Percentiles rank a stretch among this genome's conserved stretches.
Conservation (phyloP, 2,329 filamentous ascomycete species). For the Aspergillus ochraceoroseus region DNA sequence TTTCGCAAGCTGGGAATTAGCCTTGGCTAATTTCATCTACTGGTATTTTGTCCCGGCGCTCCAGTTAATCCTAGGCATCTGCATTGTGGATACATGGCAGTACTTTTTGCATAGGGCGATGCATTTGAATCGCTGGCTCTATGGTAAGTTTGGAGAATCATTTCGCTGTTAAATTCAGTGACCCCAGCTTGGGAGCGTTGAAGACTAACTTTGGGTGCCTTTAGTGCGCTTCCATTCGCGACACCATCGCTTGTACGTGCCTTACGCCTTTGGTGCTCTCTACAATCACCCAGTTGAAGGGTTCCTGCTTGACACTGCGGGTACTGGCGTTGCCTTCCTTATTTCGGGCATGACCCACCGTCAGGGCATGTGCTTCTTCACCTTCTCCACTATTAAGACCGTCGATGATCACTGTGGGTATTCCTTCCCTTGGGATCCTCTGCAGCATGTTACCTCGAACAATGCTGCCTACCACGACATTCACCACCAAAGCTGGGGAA, state of each 20-base stretch:
- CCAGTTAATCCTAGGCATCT: conserved; percentile 70
- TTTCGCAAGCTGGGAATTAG: conserved; percentile 79
- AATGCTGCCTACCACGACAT: conserved; percentile 97
- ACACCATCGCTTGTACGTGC: conserved; percentile 94
- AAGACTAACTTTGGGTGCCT: conserved; percentile 7
- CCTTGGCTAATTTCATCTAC: conserved; percentile 71
- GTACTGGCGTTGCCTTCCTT: conserved; percentile 79
- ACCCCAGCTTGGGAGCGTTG: neutral
- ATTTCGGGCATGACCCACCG: conserved; percentile 74
- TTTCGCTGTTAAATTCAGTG: neutral
- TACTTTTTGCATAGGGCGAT: conserved; percentile 95
- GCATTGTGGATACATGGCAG: conserved; percentile 91
- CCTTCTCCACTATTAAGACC: conserved; percentile 85
- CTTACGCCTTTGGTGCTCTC: conserved; percentile 91
- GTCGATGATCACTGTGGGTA: conserved; percentile 98
- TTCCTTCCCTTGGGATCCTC: conserved; percentile 86
- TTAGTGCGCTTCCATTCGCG: conserved; percentile 86
- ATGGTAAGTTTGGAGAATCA: conserved; percentile 59
- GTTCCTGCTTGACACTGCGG: conserved; percentile 85
- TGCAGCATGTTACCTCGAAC: conserved; percentile 88
- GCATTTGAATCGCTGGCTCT: conserved; percentile 97
- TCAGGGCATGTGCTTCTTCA: conserved; percentile 86
- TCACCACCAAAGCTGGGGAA: conserved; percentile 98
- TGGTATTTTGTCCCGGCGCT: conserved; percentile 68
- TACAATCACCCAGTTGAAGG: conserved; percentile 97